Conservation (phyloP, 1,139 yeast genomes). For the Hyphopichia khmerensis region DNA sequence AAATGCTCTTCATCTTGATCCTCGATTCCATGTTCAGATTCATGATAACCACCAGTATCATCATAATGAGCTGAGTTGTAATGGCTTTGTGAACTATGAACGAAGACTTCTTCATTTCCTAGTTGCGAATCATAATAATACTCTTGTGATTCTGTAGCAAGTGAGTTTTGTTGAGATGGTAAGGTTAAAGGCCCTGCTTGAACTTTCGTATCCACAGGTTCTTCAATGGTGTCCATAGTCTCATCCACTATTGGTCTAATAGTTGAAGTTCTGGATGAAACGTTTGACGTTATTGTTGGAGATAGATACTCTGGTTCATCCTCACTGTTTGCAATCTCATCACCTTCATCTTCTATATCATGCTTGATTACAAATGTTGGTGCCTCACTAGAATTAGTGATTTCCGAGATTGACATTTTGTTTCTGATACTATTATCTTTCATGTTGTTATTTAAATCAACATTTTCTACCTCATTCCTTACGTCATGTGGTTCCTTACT, state of each 20-base stretch:
- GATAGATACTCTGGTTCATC: slow-evolving; percentile 11
- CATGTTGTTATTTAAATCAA: not conserved
- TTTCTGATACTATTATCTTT: not conserved
- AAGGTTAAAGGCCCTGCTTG: not conserved
- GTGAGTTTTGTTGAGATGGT: not conserved
- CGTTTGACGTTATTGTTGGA: not conserved
- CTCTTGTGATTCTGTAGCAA: not conserved
- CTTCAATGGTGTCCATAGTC: not conserved
- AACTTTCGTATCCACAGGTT: not conserved
- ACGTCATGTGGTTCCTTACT: too few relatives aligned
- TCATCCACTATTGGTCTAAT: not conserved
- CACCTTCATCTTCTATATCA: slow-evolving; percentile 3
- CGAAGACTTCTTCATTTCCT: slow-evolving; percentile 1
- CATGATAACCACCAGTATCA: not conserved
- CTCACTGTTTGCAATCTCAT: slow-evolving; percentile 11
- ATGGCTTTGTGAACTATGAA: slow-evolving; percentile 1
- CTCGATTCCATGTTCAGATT: not conserved
- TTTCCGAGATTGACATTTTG: not conserved
- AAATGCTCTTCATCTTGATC: not conserved
- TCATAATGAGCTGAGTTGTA: not conserved
- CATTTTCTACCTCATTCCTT: too few relatives aligned
- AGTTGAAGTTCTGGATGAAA: slow-evolving; percentile 1
- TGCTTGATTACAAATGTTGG: not conserved
- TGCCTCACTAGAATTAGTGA: not conserved
- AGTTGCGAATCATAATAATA: slow-evolving; percentile 1